Base-by-base conservation (phyloP, 371 early-diverging fungal species). In the Actinomortierella wolfii region DNA sequence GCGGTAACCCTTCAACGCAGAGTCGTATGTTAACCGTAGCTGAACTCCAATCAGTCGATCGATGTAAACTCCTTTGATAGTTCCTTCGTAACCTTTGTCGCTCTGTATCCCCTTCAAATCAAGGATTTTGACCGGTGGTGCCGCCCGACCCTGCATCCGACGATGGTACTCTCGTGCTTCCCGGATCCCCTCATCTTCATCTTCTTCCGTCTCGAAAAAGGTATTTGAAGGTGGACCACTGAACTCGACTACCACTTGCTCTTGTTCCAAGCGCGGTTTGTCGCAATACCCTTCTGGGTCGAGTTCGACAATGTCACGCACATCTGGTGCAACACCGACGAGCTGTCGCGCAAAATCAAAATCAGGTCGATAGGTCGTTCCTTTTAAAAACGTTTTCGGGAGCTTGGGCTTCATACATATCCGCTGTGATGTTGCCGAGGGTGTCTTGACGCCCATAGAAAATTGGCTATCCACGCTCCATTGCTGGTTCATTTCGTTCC, bases 261-360 rank as follows among this genome's bases (percentile, higher is more conserved):
- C 71, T 4, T 58, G 21, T 20, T 65, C 62, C 8, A 71, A 42
- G 5, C 61, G 54, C 25, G 71, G 71, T 44, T 61, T 61, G 50
- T 71, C 71, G 25, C 71, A 71, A 26, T 41, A 65, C 24, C 71
- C 71, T 13, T 65, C 59, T 5, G 71, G 66, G 49, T 71, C 71
- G 40, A 59, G 9, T 43, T 65, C 62, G 24, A 71, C 15, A 3
- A 54, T 3, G 44, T 71, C 71, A 26, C 71, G 53, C 39, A 40
- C 48, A n/a, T 71, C 71, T 29, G 51, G 55, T 7, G 66, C 61
- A 11, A 51, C 48, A 14, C 71, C 71, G 21, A 71, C 71, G 66
- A 77, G 53, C 25, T 74, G 69, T 1, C 70, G 62, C 9, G 78
- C 77, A 61, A 67, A 78, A 52, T 80, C 78, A 18, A 68, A 75